Evolutionary conservation across 495 filamentous ascomycete genomes (phyloP).

Genomic region (Beverwykella pulmonaria): DNA sequence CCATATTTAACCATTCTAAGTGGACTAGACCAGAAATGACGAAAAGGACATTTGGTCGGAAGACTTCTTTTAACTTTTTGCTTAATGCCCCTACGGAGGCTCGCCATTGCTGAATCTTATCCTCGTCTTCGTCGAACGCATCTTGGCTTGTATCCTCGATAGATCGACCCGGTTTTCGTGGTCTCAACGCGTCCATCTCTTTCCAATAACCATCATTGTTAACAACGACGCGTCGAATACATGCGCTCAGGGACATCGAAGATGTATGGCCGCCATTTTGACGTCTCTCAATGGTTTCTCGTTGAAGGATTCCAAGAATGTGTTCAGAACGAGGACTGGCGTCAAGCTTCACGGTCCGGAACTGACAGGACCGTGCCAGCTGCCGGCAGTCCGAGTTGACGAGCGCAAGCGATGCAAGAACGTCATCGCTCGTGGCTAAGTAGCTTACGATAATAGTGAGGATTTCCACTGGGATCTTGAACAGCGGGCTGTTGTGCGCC

Average conservation of each 20-base stretch:
- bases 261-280: background rate
- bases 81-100: background rate
- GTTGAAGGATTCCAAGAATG: background rate
- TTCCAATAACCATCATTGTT: background rate
- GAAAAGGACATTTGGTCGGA: background rate
- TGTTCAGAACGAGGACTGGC: background rate
- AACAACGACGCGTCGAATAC: background rate
- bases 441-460: background rate
- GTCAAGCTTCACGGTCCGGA: background rate
- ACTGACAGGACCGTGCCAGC: background rate
- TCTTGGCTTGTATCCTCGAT: background rate
- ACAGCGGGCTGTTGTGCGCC: background rate
- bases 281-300: slow-evolving; percentile 1
- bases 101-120: background rate
- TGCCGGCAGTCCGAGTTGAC: slow-evolving; percentile 1
- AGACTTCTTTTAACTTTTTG: background rate
- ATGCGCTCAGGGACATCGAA: background rate
- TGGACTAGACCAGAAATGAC: background rate
- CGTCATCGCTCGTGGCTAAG: background rate
- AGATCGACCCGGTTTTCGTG: background rate
- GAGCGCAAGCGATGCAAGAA: background rate
- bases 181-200: background rate
- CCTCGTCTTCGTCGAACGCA: background rate
- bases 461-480: background rate
- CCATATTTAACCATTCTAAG: background rate